Evolutionary conservation across 441 rosid genomes (phyloP).

Genomic region (Pelargonium australe): DNA sequence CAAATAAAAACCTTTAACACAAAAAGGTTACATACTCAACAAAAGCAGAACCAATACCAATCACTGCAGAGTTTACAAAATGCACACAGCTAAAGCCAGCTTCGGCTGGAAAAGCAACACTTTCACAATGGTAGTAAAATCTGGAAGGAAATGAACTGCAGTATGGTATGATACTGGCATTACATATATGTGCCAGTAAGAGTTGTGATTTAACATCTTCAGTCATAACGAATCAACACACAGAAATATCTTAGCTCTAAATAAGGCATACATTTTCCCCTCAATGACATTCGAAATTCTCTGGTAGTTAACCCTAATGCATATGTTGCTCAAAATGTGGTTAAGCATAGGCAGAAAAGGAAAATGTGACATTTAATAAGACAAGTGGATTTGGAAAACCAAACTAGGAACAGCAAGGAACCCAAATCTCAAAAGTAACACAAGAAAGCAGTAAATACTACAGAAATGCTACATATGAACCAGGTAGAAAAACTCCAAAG

Average conservation of each 20-base stretch:
- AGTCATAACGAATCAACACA: background rate
- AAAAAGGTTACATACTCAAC: background rate
- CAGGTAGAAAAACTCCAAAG: background rate
- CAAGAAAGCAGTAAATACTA: background rate
- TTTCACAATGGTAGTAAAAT: background rate
- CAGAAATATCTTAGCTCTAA: background rate
- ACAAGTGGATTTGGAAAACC: background rate
- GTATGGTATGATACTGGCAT: background rate
- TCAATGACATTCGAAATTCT: background rate
- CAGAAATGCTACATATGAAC: background rate
- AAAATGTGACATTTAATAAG: background rate
- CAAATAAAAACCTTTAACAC: background rate
- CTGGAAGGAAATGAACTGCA: background rate
- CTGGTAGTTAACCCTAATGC: background rate
- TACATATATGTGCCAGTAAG: background rate
- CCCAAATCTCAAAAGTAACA: background rate
- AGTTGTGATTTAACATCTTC: background rate
- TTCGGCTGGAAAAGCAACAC: background rate
- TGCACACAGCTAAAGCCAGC: background rate
- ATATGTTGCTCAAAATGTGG: background rate
- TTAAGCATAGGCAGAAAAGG: background rate
- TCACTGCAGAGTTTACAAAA: too few species aligned
- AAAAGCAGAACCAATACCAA: background rate
- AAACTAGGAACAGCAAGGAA: background rate
- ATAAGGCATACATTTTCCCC: background rate